Evolutionary conservation across 2,329 filamentous ascomycete species (phyloP).

Genomic region (Aspergillus sp.): DNA sequence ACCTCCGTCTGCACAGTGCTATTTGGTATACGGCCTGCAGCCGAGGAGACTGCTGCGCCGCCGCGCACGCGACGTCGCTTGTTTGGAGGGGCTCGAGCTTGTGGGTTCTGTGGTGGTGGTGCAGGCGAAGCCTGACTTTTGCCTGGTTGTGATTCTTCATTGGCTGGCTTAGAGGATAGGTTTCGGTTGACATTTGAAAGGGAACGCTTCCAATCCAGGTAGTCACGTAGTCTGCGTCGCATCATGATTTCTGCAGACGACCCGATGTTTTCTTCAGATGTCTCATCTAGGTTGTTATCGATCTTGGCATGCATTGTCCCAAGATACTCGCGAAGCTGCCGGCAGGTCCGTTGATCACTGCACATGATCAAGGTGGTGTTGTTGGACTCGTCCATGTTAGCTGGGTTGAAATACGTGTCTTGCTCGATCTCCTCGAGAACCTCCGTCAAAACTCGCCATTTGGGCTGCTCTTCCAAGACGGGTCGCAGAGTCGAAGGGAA

Average conservation of each 20-base stretch:
- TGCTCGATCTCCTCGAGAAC: slow-evolving; percentile 88
- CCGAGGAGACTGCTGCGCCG: slow-evolving; percentile 55
- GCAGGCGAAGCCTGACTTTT: slow-evolving; percentile 13
- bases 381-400: slow-evolving; percentile 70
- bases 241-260: slow-evolving; percentile 82
- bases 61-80: slow-evolving; percentile 81
- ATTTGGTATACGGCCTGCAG: slow-evolving; percentile 57
- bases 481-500: slow-evolving; percentile 60
- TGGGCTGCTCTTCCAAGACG: slow-evolving; percentile 87
- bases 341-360: slow-evolving; percentile 73
- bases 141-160: slow-evolving; percentile 13
- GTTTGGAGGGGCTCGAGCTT: slow-evolving; percentile 64
- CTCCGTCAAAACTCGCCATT: slow-evolving; percentile 84
- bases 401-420: slow-evolving; percentile 76
- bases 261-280: slow-evolving; percentile 46
- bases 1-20: slow-evolving; percentile 65
- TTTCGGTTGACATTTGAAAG: slow-evolving; percentile 70
- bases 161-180: slow-evolving; percentile 24
- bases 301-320: slow-evolving; percentile 75
- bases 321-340: slow-evolving; percentile 82
- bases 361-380: slow-evolving; percentile 96
- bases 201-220: slow-evolving; percentile 82
- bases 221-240: slow-evolving; percentile 75
- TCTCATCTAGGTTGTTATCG: slow-evolving; percentile 38
- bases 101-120: slow-evolving; percentile 28